phyloP scores from a whole-genome alignment of 306 rosid species.

The Abrus pulchellus region DNA sequence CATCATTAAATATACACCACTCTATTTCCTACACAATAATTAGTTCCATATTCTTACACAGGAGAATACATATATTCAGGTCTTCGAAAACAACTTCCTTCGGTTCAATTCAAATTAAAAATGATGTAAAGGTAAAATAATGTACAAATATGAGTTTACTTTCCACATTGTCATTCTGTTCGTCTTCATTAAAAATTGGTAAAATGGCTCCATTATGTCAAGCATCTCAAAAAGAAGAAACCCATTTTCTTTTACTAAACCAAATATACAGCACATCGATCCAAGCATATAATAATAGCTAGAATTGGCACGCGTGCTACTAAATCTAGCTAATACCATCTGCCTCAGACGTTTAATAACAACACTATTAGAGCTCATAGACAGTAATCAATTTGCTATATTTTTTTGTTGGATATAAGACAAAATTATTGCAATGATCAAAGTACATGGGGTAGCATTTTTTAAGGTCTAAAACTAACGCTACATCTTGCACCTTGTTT shows the following conservation, averaged over 20 bases:
- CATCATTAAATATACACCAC: slow-evolving; percentile 23
- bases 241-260: slow-evolving; percentile 19
- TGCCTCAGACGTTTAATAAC: neutral
- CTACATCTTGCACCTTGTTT: no score
- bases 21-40: slow-evolving; percentile 22
- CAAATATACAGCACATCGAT: slow-evolving; percentile 16
- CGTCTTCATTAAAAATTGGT: slow-evolving; percentile 41
- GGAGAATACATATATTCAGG: neutral
- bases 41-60: slow-evolving; percentile 35
- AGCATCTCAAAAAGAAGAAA: slow-evolving; percentile 40
- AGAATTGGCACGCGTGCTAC: slow-evolving; percentile 15
- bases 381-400: slow-evolving; percentile 33
- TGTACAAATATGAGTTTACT: neutral
- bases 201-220: slow-evolving; percentile 51
- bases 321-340: neutral
- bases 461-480: no score
- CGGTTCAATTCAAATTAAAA: neutral
- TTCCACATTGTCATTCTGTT: slow-evolving; percentile 12
- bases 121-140: slow-evolving; percentile 5
- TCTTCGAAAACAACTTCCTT: slow-evolving; percentile 1
- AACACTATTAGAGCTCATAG: neutral
- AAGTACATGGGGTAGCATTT: no score
- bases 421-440: no score
- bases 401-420: neutral
- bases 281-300: neutral